phyloP scores from a whole-genome alignment of 139 green algal species.

The Spirogloea muscicola region DNA sequence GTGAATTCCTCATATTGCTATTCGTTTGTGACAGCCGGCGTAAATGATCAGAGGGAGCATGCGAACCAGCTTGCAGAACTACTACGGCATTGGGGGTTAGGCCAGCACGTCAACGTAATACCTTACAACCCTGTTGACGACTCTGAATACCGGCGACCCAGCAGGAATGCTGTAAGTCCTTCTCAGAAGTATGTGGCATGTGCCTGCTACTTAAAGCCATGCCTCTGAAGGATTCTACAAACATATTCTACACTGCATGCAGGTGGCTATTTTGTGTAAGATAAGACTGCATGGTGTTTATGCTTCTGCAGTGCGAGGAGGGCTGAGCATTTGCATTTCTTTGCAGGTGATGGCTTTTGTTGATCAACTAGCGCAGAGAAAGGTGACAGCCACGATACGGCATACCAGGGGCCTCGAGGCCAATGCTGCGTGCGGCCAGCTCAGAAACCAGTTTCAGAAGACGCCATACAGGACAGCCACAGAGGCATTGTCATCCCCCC shows the following conservation, averaged over 20 bases:
- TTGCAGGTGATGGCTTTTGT: conserved; percentile 59
- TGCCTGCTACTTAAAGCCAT: no score
- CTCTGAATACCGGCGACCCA: conserved; percentile 70
- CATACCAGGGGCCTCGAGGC: conserved; percentile 73
- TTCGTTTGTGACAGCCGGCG: conserved; percentile 28
- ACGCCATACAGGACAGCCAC: no score
- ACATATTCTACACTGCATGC: no score
- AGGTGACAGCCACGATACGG: conserved; percentile 36
- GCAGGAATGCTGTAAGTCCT: no score
- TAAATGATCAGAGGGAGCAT: conserved; percentile 58
- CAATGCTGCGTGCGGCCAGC: conserved; percentile 91
- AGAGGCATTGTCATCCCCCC: no score
- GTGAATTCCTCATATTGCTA: conserved; percentile 4
- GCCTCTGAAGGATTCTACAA: no score
- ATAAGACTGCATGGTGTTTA: no score
- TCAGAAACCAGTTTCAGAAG: conserved; percentile 90
- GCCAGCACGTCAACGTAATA: conserved; percentile 90
- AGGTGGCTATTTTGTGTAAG: no score
- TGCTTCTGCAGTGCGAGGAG: no score
- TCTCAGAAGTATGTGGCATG: no score
- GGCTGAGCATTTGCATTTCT: no score
- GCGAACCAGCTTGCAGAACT: conserved; percentile 72
- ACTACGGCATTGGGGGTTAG: conserved; percentile 63
- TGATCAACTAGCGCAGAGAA: conserved; percentile 58
- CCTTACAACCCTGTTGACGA: conserved; percentile 93